A percentile compares a stretch with the other conserved stretches of the same genome.
These are phyloP conservation scores for Tolypocladium sp. DNA, from an alignment of 2,329 filamentous ascomycete genomes.

Conservation along the genomic window DNA sequence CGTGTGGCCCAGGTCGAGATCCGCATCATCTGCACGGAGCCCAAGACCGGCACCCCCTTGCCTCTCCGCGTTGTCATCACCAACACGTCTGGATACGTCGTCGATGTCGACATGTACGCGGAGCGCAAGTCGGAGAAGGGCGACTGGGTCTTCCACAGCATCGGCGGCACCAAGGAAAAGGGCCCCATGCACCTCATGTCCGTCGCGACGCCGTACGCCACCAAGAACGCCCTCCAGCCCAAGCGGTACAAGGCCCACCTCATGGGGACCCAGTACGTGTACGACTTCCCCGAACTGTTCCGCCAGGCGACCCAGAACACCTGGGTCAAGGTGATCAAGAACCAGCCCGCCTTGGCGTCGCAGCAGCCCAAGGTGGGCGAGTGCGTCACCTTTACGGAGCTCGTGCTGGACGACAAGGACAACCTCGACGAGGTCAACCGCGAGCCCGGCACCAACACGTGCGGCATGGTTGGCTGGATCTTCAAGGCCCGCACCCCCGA, in stretches of 20 bases:
- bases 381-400: slow-evolving; percentile 87
- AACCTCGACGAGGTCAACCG: slow-evolving; percentile 87
- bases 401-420: slow-evolving; percentile 90
- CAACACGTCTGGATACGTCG: slow-evolving; percentile 96
- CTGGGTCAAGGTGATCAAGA: slow-evolving; percentile 70
- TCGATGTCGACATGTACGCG: slow-evolving; percentile 94
- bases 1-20: slow-evolving; percentile 97
- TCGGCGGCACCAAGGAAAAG: slow-evolving; percentile 89
- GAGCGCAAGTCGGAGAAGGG: slow-evolving; percentile 98
- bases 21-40: slow-evolving; percentile 94
- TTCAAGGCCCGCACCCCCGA: slow-evolving; percentile 91
- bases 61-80: slow-evolving; percentile 93
- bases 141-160: slow-evolving; percentile 97
- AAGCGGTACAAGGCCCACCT: slow-evolving; percentile 99
- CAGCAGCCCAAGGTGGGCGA: slow-evolving; percentile 81
- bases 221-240: slow-evolving; percentile 96
- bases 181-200: slow-evolving; percentile 90
- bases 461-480: slow-evolving; percentile 98
- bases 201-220: slow-evolving; percentile 86
- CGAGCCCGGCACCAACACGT: slow-evolving; percentile 88
- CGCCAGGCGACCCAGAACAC: slow-evolving; percentile 94
- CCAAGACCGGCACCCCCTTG: slow-evolving; percentile 71
- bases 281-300: slow-evolving; percentile 99
- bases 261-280: slow-evolving; percentile 98
- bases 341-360: slow-evolving; percentile 63